These are phyloP conservation scores for Rhizopogon vesiculosus DNA, from an alignment of 768 basidiomycete species.

Conservation along the genomic window DNA sequence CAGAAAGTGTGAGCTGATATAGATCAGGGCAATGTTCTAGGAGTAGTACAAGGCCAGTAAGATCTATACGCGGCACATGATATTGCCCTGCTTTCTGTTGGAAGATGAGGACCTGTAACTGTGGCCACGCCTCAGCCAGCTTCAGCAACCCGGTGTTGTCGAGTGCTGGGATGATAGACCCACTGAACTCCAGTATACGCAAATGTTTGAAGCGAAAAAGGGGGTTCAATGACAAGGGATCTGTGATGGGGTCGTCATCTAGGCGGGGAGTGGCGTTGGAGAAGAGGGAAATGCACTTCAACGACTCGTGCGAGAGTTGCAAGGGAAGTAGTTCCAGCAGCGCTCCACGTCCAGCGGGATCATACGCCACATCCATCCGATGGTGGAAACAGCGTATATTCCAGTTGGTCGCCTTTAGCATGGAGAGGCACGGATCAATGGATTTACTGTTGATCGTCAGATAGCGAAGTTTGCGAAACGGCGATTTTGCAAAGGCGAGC, in stretches of 20 bases:
- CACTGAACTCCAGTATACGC: slow-evolving; percentile 18
- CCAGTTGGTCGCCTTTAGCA: neutral
- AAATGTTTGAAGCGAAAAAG: slow-evolving; percentile 20
- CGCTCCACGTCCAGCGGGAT: neutral
- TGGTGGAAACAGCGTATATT: slow-evolving; percentile 3
- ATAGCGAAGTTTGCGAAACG: neutral
- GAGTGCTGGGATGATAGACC: slow-evolving; percentile 3
- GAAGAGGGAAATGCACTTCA: neutral
- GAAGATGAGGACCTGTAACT: slow-evolving; percentile 22
- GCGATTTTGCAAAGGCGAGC: neutral
- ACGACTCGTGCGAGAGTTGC: neutral
- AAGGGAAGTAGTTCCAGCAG: neutral
- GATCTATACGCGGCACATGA: neutral
- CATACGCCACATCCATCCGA: slow-evolving; percentile 1
- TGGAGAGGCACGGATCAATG: neutral
- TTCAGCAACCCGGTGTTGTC: slow-evolving; percentile 20
- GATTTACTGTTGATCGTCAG: neutral
- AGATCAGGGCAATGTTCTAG: neutral
- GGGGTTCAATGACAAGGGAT: slow-evolving; percentile 18
- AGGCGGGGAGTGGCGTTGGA: neutral
- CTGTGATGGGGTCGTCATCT: slow-evolving; percentile 20
- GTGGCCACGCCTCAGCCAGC: slow-evolving; percentile 23
- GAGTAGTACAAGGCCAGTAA: neutral
- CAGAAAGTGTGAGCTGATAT: neutral
- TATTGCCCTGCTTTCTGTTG: neutral